Base-by-base conservation (phyloP, 129 eudicot species). In the Lactuca sativa region DNA sequence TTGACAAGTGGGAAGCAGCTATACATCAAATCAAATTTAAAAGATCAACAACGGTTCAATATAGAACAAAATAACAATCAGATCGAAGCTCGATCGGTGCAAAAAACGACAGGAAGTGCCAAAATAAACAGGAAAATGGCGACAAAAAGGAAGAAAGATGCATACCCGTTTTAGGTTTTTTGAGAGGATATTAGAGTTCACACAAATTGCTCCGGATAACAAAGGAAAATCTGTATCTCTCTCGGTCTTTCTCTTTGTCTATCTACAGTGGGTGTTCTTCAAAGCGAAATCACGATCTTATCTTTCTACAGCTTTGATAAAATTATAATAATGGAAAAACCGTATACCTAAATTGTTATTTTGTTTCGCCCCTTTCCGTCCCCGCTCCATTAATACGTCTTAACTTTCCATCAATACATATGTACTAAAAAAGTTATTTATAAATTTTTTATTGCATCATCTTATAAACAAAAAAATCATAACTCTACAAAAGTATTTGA, bases 211-310 rank as follows among this genome's bases (percentile, higher is more conserved):
- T 14, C 4, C 7, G 57, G 59, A 41, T 30, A 44, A 68, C 4
- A 10, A 21, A 63, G 4, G 48, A 41, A 15, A 73, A 75, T 66
- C 58, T 48, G 68, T 66, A 13, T 67, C 49, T 43, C 11, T 56
- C 48, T 48, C 52, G 52, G 38, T 59, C 37, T 70, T 12, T 36
- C 36, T 52, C n/a, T 4, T 25, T 25, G 18, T 73, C 55, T 72
- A 48, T 36, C 60, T 72, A 66, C 59, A 57, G 79, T 49, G 54
- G 70, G 57, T 67, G 70, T 58, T 67, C 37, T 56, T 73, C 56
- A 76, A 77, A 65, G 63, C 61, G 66, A 58, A 70, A 66, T 81
- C 75, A 75, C 52, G 80, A 75, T 75, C 81, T 71, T 78, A 72
- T 72, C 77, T 56, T 68, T 79, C 75, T 67, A 52, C 70, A 73